Percentiles rank a stretch among this genome's conserved stretches.
Conservation (phyloP, 768 basidiomycete genomes). For the Lactarius evosmus region DNA sequence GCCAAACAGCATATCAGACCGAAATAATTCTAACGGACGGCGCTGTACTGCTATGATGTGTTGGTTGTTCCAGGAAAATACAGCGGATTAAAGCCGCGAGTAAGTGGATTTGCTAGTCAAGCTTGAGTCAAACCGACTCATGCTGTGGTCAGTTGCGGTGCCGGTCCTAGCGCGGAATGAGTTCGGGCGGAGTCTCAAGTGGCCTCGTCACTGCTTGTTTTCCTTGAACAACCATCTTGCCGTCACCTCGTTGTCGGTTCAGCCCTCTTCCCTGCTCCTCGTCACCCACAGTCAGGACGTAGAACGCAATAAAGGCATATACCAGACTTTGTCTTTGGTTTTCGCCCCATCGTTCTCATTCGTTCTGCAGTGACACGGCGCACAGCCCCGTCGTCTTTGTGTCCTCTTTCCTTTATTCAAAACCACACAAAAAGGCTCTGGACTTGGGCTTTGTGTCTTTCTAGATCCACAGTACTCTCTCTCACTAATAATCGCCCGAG, state of each 20-base stretch:
- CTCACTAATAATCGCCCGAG: slow-evolving; percentile 6
- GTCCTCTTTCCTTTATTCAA: slow-evolving; percentile 14
- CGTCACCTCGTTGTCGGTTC: slow-evolving; percentile 19
- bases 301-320: slow-evolving; percentile 14
- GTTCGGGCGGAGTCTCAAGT: slow-evolving; percentile 27
- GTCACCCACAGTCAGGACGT: slow-evolving; percentile 10
- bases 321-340: background rate
- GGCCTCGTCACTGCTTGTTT: slow-evolving; percentile 15
- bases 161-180: slow-evolving; percentile 6
- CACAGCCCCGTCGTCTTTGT: slow-evolving; percentile 8
- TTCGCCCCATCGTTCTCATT: slow-evolving; percentile 1
- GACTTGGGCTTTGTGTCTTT: slow-evolving; percentile 14
- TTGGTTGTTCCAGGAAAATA: background rate
- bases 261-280: background rate
- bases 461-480: slow-evolving; percentile 6
- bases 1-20: background rate
- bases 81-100: background rate
- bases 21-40: background rate
- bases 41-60: background rate
- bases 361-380: slow-evolving; percentile 4
- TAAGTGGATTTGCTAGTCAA: background rate
- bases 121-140: slow-evolving; percentile 4
- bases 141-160: background rate
- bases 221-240: slow-evolving; percentile 27
- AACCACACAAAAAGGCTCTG: slow-evolving; percentile 19